Evolutionary conservation across 2,329 filamentous ascomycete genomes (phyloP), one percentile per base, ranked within the genome.

Genomic region (Penicillium sclerotigenum): DNA sequence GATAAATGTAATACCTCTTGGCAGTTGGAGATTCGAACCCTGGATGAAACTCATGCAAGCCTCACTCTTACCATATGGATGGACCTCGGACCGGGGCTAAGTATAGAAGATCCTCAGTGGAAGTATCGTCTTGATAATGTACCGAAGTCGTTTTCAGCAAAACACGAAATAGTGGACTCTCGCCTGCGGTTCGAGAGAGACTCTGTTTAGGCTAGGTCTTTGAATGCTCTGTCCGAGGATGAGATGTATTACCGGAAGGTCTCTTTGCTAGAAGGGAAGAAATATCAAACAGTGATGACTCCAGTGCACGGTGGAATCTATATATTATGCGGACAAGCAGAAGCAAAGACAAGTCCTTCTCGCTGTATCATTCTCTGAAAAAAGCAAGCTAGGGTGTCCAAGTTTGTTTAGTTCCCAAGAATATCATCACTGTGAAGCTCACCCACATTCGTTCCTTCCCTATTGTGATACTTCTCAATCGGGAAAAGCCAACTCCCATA

Each of bases 21-120:
- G 43, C n/a, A 54, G 16, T 16, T 58, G 2, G 41, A 55, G 24
- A 31, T 55, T n/a, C 56, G 56, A 18, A 42, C 28, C 40, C 24
- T 58, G 40, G 56, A 43, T 29, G 18, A 36, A 16, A 42, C n/a
- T 22, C 49, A 47, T 26, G 34, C 47, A 43, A 47, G 41, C 16
- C 26, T 58, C n/a, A 47, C 48, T 28, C 36, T 58, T 34, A 58
- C 56, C 29, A n/a, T 6, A n/a, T 58, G 56, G 56, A 52, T 58
- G 37, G 56, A 58, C 26, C 14, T 58, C 9, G 56, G 56, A 22
- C 56, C 28, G 28, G 28, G 28, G 4, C 28, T 28, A 28, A 28
- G 28, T 28, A 28, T 28, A 28, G 28, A 28, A 28, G 28, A 28
- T 28, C 28, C 28, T 28, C 28, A 28, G 8, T 28, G 28, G 28